Evolutionary conservation across 805 yeast genomes (phyloP).

Genomic region (Kuraishia floccosa): DNA sequence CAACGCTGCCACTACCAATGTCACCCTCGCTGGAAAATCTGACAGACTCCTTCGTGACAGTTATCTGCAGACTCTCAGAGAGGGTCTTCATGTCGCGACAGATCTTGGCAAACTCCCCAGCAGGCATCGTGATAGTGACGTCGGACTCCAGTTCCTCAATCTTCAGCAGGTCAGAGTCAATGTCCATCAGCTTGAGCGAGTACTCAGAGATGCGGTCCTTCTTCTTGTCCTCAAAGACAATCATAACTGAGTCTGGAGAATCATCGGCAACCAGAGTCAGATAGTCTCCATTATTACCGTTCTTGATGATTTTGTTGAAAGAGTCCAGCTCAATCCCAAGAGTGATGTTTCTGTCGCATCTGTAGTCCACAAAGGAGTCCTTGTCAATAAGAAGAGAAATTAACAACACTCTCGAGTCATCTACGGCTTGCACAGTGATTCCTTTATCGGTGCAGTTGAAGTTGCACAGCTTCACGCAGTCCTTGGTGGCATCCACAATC

Average conservation of each 20-base stretch:
- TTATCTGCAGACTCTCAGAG: conserved; percentile 77
- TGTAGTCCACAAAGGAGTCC: conserved; percentile 81
- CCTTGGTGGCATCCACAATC: conserved; percentile 89
- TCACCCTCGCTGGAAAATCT: conserved; percentile 88
- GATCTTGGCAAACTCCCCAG: conserved; percentile 79
- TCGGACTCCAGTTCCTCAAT: conserved; percentile 93
- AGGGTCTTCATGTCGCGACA: conserved; percentile 80
- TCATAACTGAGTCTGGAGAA: conserved; percentile 58
- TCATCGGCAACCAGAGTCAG: conserved; percentile 80
- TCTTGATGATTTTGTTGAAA: conserved; percentile 77
- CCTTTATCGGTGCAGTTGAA: conserved; percentile 95
- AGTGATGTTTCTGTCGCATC: conserved; percentile 91
- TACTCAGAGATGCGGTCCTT: conserved; percentile 91
- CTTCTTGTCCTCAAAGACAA: conserved; percentile 84
- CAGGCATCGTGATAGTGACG: conserved; percentile 77
- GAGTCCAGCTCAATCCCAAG: conserved; percentile 86
- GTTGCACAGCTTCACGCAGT: conserved; percentile 90
- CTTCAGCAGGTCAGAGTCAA: conserved; percentile 87
- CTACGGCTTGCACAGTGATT: conserved; percentile 93
- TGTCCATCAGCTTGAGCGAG: conserved; percentile 86
- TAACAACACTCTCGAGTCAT: conserved; percentile 89
- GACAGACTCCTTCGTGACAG: conserved; percentile 86
- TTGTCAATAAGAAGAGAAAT: conserved; percentile 82
- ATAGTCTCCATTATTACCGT: conserved; percentile 85
- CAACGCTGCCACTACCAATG: conserved; percentile 77